Conservation (phyloP, 2,329 filamentous ascomycete species). For the Nigrospora sphaerica region DNA sequence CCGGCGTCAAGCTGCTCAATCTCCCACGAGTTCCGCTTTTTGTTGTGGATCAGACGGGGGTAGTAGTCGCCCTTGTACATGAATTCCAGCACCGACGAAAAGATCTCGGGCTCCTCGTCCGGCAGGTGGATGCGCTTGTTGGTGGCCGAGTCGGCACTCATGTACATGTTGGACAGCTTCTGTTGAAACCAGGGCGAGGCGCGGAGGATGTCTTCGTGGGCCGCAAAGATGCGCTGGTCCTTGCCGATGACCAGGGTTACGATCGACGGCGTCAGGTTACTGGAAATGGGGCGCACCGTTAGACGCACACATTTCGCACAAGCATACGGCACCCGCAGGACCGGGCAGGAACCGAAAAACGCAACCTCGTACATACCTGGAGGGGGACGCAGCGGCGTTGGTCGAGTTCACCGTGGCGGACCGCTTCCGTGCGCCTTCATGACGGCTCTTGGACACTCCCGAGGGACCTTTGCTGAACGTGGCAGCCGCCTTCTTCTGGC, state of each 20-base stretch:
- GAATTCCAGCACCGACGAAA: slow-evolving; percentile 84
- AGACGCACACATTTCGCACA: background rate
- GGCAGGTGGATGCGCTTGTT: slow-evolving; percentile 72
- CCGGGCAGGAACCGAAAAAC: background rate
- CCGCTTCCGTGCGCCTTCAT: slow-evolving; percentile 28
- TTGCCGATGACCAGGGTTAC: slow-evolving; percentile 76
- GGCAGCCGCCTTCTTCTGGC: slow-evolving; percentile 44
- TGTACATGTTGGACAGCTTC: slow-evolving; percentile 55
- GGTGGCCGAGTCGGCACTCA: slow-evolving; percentile 47
- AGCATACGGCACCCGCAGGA: no score
- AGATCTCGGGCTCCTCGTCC: slow-evolving; percentile 82
- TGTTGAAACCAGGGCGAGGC: slow-evolving; percentile 72
- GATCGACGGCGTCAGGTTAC: slow-evolving; percentile 58
- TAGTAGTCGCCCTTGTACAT: slow-evolving; percentile 94
- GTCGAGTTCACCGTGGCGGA: background rate
- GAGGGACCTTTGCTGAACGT: slow-evolving; percentile 45
- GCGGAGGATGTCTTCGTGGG: slow-evolving; percentile 78
- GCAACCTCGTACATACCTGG: slow-evolving; percentile 30
- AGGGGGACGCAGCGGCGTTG: slow-evolving; percentile 31
- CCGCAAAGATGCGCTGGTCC: slow-evolving; percentile 81
- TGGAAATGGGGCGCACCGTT: slow-evolving; percentile 18
- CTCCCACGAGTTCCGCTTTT: slow-evolving; percentile 72
- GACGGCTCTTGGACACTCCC: slow-evolving; percentile 47
- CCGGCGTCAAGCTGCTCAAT: slow-evolving; percentile 55
- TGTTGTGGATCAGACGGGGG: slow-evolving; percentile 75